Evolutionary conservation across 139 green algal species (phyloP), one percentile per base, ranked within the genome.

Genomic region (Coccomyxa sp.): DNA sequence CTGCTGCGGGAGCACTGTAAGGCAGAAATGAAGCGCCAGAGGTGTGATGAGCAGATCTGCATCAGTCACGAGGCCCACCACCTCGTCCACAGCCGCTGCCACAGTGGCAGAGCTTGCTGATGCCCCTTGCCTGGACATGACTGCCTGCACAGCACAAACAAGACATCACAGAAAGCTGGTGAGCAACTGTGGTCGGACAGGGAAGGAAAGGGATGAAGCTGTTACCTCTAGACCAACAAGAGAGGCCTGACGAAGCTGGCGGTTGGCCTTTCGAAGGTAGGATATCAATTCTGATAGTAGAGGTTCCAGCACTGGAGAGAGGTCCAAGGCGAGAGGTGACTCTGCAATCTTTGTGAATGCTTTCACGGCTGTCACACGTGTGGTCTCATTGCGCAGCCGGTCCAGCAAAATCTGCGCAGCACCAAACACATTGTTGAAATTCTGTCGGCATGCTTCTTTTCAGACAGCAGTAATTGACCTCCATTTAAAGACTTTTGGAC

Each of bases 191-290:
- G 63, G 18, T 25, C 18, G 10, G 63, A 25, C 18, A 25, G 18
- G 10, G 4, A 71, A 71, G 1, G 7, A 71, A 71, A 14, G 1
- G 18, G 63, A 71, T 71, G 63, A 25, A 71, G 63, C 18, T 71
- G 71, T n/a, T 71, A 89, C 86, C 88, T 93, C 91, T 25, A 97
- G 85, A 0, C 91, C 86, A 4, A 79, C 66, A 14, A 99, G 89
- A 16, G 95, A 87, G 0, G 92, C 92, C 84, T 94, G 91, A 63
- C 96, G 88, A 63, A 99, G 94, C 60, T 86, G 82, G 16, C 95
- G 84, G 87, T 96, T 97, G 45, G 94, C 89, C 89, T 99, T 99
- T 80, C 95, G 92, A 79, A 99, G 90, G 90, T 98, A 98, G 79
- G 76, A 79, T 7, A 93, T 98, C 18, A 99, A 90, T 86, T 97